Evolutionary conservation across 2,329 filamentous ascomycete species (phyloP).

Genomic region (Beauveria pseudobassiana): DNA sequence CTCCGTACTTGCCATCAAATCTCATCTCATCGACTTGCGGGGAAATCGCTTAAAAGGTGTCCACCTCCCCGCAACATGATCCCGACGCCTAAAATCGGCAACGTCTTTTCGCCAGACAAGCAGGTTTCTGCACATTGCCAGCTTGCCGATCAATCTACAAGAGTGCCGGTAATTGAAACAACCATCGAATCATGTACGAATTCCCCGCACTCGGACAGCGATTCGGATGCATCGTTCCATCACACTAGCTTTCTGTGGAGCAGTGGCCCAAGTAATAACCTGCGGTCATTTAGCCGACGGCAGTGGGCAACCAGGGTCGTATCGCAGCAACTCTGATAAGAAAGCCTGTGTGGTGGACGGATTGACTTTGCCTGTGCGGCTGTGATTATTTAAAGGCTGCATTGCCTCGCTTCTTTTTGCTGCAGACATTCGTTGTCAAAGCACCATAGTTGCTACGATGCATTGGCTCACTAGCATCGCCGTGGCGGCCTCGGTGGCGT

Average conservation of each 20-base stretch:
- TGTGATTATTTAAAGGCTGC: background rate
- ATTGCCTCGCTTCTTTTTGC: background rate
- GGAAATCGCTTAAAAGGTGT: background rate
- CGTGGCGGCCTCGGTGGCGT: background rate
- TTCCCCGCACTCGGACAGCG: background rate
- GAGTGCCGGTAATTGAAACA: background rate
- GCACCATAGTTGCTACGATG: background rate
- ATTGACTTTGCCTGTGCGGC: background rate
- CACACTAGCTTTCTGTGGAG: background rate
- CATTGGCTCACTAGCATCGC: background rate
- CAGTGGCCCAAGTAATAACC: background rate
- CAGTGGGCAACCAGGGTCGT: background rate
- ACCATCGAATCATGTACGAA: background rate
- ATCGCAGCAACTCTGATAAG: background rate
- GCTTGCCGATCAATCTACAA: background rate
- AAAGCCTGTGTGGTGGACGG: background rate
- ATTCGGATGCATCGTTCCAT: constrained; percentile 1
- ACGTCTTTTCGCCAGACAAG: background rate
- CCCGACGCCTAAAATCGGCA: background rate
- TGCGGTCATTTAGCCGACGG: background rate
- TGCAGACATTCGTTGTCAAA: background rate
- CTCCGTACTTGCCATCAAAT: background rate
- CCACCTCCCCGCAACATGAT: background rate
- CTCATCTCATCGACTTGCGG: background rate
- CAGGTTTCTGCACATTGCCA: too few species aligned